Base-by-base conservation (phyloP, 2,329 filamentous ascomycete species). In the Balansia obtecta region DNA sequence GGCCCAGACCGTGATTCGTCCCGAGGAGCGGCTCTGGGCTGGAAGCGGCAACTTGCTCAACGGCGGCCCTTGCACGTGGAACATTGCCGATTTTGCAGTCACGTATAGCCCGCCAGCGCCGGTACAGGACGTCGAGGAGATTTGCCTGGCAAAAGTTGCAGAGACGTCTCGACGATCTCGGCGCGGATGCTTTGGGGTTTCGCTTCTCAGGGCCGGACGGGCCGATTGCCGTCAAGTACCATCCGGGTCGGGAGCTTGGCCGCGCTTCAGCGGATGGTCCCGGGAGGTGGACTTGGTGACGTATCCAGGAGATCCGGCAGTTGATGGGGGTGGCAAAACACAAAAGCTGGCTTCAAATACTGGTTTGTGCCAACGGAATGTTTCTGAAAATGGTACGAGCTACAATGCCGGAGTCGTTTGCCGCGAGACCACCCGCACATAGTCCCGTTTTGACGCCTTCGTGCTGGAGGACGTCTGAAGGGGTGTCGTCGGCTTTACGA, bases 401-500 rank as follows among this genome's bases (percentile, higher is more conserved):
- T 67, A 53, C 64, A 66, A 48, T 52, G 65, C 6, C 59, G 59
- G 54, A 61, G 64, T 52, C 61, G 27, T 63, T 60, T 71, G 1
- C 65, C 68, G 2, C 52, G 47, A 20, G 41, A 51, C 34, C 66
- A 71, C 52, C 61, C 65, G 2, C 63, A 68, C 37, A 64, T 70
- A n/a, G 58, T 68, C 4, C 58, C 60, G 2, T 62, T 62, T 69
- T 46, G 65, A 68, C 42, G 53, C 53, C 37, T 54, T 69, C 9
- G 60, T 69, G 6, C 22, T 68, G 0, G 64, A 68, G n/a, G 57
- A 59, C 46, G 38, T 66, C 0, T 57, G 61, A n/a, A 61, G 58
- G 12, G 45, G 52, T 3, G 57, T 67, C 1, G 60, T 70, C 22
- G 43, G 46, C 13, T 49, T 52, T 10, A 49, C 50, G 8, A 49